Base-by-base conservation (phyloP, 2,329 filamentous ascomycete genomes). In the Penicillium italicum region DNA sequence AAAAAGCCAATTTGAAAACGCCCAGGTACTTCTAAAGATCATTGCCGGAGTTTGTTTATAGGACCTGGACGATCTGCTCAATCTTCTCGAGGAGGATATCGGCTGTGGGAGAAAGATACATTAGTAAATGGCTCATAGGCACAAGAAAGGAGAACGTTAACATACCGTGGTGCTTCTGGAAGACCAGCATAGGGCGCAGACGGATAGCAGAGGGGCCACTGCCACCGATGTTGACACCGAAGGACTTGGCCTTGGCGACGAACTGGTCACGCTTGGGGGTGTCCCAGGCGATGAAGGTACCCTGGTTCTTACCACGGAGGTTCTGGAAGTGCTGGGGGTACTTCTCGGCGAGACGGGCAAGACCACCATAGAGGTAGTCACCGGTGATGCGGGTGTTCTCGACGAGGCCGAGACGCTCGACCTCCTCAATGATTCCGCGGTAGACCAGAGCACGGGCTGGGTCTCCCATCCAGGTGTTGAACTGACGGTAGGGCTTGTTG, bases 391-490 rank as follows among this genome's bases (percentile, higher is more conserved):
- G 89, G 2, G 92, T 96, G 76, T 91, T 81, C 69, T 84, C 79
- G 49, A 96, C 90, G n/a, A 96, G 82, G 67, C 88, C 83, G 55
- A 89, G 80, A 48, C 85, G 80, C 74, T 91, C 79, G 54, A 96
- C 86, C 78, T 96, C 91, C 56, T 89, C 77, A 70, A 93, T 84
- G 76, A 96, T 96, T 68, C 85, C 88, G 61, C 89, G 85, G 86
- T 95, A 96, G 63, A 96, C 82, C 57, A 96, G 79, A 16, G 89
- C 90, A 57, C 90, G 86, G 14, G 88, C 87, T 16, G 91, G 91
- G 77, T 96, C 91, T 67, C 91, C 91, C 88, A 96, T 95, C 91
- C 91, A 96, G 46, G 91, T 96, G 82, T 96, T 96, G 82, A 96
- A 96, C 77, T 96, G 91, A 59, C 91, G 87, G 81, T 96, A 96